Evolutionary conservation across 805 yeast species (phyloP).

Genomic region (Gaillardinia entomophila): DNA sequence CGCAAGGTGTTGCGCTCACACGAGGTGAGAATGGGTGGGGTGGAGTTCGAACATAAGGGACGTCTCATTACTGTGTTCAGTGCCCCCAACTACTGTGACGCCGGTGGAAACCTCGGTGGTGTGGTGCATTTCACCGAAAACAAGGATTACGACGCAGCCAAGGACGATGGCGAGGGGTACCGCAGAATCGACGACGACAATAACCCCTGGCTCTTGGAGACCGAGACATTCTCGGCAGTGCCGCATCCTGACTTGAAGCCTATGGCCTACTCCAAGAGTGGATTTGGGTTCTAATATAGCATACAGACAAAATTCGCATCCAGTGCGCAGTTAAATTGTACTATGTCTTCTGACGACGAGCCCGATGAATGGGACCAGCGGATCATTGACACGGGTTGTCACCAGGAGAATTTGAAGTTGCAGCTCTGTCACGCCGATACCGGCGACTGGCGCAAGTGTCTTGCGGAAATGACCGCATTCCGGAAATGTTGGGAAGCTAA

Average conservation of each 20-base stretch:
- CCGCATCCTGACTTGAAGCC: constrained; percentile 90
- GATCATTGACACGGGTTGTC: constrained; percentile 71
- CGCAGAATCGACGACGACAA: constrained; percentile 28
- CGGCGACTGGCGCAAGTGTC: constrained; percentile 74
- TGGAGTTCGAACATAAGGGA: constrained; percentile 81
- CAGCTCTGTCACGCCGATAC: constrained; percentile 79
- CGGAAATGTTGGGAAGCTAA: constrained; percentile 57
- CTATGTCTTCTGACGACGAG: constrained; percentile 41
- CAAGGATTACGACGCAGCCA: constrained; percentile 37
- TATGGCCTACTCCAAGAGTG: constrained; percentile 72
- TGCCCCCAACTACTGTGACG: constrained; percentile 97
- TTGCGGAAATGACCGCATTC: constrained; percentile 57
- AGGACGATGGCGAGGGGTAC: constrained; percentile 40
- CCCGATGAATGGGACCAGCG: constrained; percentile 76
- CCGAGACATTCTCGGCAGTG: constrained; percentile 68
- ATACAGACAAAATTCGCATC: too few species aligned
- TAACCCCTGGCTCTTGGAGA: constrained; percentile 44
- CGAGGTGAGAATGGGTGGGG: constrained; percentile 91
- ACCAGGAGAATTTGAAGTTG: constrained; percentile 62
- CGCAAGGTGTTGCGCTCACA: constrained; percentile 87
- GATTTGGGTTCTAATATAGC: constrained; percentile 29
- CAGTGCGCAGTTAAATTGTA: too few species aligned
- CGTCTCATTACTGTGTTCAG: constrained; percentile 88
- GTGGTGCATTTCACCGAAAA: constrained; percentile 64
- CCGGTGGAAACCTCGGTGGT: constrained; percentile 87